phyloP scores from a whole-genome alignment of 495 filamentous ascomycete genomes.

The Penicillium ochrochloron region DNA sequence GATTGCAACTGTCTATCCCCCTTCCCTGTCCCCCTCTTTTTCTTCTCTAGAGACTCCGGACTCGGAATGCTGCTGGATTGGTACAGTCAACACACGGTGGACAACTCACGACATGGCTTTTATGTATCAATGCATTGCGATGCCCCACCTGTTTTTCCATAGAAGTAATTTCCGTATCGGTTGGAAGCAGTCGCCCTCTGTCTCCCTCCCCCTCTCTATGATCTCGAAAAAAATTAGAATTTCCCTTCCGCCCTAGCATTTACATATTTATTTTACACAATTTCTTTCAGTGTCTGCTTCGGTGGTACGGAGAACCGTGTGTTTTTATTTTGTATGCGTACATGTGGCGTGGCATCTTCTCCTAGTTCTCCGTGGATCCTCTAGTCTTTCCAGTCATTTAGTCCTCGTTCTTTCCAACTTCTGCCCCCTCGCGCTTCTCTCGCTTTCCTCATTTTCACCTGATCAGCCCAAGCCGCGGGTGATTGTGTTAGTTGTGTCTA shows the following conservation, averaged over 20 bases:
- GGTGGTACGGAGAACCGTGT: conserved; percentile 17
- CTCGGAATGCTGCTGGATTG: conserved; percentile 7
- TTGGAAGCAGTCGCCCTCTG: conserved; percentile 11
- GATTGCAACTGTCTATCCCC: conserved; percentile 27
- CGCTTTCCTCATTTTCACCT: conserved; percentile 2
- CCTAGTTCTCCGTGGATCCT: conserved; percentile 15
- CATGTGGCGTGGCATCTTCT: conserved; percentile 27
- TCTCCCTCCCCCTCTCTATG: conserved; percentile 8
- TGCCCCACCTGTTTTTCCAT: conserved; percentile 34
- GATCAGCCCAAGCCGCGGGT: conserved; percentile 3
- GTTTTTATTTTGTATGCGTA: conserved; percentile 28
- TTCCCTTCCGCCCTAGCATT: not conserved
- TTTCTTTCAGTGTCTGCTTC: conserved; percentile 22
- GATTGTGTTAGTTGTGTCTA: conserved; percentile 8
- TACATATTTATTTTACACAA: conserved; percentile 23
- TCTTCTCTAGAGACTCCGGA: not conserved
- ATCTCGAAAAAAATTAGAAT: conserved; percentile 4
- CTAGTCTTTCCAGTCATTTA: conserved; percentile 12
- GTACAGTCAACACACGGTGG: conserved; percentile 23
- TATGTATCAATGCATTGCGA: conserved; percentile 20
- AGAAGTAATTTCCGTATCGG: conserved; percentile 25
- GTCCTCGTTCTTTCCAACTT: conserved; percentile 18
- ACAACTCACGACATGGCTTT: conserved; percentile 26
- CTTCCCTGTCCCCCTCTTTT: conserved; percentile 6
- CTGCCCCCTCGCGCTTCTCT: conserved; percentile 13